Base-by-base conservation (phyloP, 306 rosid genomes). In the Quercus gilva region DNA sequence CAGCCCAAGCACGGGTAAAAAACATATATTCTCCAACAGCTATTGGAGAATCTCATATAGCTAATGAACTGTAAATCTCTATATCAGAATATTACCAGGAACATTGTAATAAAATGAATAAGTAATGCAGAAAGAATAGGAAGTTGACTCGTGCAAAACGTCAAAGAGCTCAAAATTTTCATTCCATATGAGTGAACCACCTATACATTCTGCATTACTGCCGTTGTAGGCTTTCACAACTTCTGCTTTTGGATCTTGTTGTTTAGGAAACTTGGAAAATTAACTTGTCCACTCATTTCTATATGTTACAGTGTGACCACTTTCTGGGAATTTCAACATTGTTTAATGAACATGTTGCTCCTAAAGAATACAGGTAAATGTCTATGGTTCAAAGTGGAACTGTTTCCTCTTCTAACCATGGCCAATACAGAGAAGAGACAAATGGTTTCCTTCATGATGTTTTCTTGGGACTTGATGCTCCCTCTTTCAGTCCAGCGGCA, bases 1-100 rank as follows among this genome's bases (percentile, higher is more conserved):
- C 71, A 23, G 69, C 25, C 60, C 72, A 53, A 52, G 53, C 20
- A 79, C 58, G 19, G 92, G 94, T 93, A 90, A 85, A 77, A 90
- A 85, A 76, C 58, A 79, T 53, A 43, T 72, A 58, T n/a, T 64
- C 71, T 63, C 76, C 76, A 57, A 20, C 52, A 45, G 15, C 52
- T 45, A 45, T 45, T 11, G 52, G 52, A 45, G 52, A 45, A 45
- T 45, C 15, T 12, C 13, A 45, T 70, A 60, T 73, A 60, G 60
- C 68, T 74, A 55, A 29, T 76, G 71, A 79, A 68, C 63, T 55
- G 31, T 21, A 41, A 15, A 49, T 72, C n/a, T 41, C 52, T 69
- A 56, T 55, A 71, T 75, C 45, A 70, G 74, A 49, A 68, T 74
- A 74, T 69, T 71, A 19, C 58, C 17, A 1, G 55, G n/a, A 17